Conservation (phyloP, 2,329 filamentous ascomycete species). For the Cladophialophora immunda region DNA sequence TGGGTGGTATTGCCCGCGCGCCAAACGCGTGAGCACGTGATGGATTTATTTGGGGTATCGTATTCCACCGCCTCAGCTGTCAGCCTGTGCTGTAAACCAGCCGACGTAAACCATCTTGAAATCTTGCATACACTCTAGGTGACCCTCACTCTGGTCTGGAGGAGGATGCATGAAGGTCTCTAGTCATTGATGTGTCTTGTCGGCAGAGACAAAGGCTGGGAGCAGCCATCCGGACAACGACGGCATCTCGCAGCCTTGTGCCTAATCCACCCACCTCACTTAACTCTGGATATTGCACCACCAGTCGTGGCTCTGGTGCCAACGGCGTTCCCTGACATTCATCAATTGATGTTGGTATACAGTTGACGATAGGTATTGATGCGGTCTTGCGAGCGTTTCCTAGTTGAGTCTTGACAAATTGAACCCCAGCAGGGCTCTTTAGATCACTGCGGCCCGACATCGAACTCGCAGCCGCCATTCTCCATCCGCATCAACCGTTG, state of each 20-base stretch:
- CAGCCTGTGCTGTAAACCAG: background rate
- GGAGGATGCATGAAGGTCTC: background rate
- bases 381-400: background rate
- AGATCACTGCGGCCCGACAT: background rate
- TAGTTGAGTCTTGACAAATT: background rate
- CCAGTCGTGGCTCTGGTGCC: background rate
- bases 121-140: background rate
- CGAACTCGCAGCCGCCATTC: background rate
- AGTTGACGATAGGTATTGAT: background rate
- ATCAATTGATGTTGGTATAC: background rate
- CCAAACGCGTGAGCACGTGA: constrained; percentile 11
- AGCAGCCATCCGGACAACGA: background rate
- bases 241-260: constrained; percentile 9
- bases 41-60: background rate
- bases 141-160: background rate
- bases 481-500: background rate
- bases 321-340: background rate
- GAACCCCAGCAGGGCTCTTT: background rate
- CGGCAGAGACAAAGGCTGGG: background rate
- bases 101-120: background rate
- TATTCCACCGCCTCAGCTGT: background rate
- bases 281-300: background rate
- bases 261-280: background rate
- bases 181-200: background rate
- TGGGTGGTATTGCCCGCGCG: constrained; percentile 1